Evolutionary conservation across 2,329 filamentous ascomycete species (phyloP).

Genomic region (Neoascochyta sp.): DNA sequence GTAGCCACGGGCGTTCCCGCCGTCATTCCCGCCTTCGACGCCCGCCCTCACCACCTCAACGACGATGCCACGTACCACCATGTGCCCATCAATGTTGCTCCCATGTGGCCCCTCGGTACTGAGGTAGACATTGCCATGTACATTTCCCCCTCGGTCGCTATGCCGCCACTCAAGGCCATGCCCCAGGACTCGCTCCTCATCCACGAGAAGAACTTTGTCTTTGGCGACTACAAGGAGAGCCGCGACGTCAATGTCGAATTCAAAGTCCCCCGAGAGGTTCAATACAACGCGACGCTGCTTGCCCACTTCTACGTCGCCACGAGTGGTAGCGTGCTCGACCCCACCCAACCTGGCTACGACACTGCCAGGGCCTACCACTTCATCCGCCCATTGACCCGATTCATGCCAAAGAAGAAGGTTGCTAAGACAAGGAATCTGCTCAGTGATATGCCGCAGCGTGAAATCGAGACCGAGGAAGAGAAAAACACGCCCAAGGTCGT

Average conservation of each 20-base stretch:
- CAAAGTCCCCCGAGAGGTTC: conserved; percentile 70
- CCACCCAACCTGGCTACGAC: conserved; percentile 68
- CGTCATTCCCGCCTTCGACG: conserved; percentile 37
- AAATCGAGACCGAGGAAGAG: conserved; percentile 50
- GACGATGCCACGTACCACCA: conserved; percentile 56
- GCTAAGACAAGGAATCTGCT: conserved; percentile 85
- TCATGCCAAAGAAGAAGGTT: conserved; percentile 85
- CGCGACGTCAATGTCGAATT: conserved; percentile 75
- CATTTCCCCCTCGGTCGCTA: conserved; percentile 69
- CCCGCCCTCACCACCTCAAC: conserved; percentile 45
- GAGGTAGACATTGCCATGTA: conserved; percentile 80
- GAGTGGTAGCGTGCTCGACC: conserved; percentile 72
- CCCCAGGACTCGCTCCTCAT: conserved; percentile 68
- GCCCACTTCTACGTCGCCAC: conserved; percentile 89
- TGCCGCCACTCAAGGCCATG: conserved; percentile 63
- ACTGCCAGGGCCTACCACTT: conserved; percentile 76
- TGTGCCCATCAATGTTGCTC: conserved; percentile 69
- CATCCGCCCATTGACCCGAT: conserved; percentile 78
- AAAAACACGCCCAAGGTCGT: conserved; percentile 64
- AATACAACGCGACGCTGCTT: conserved; percentile 90
- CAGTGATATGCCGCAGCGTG: conserved; percentile 45
- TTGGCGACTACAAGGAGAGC: conserved; percentile 75
- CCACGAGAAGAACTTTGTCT: conserved; percentile 72
- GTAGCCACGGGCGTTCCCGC: conserved; percentile 18
- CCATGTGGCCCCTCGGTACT: conserved; percentile 81